A percentile compares a stretch with the other conserved stretches of the same genome.
phyloP scores from a whole-genome alignment of 768 basidiomycete genomes.

The Xerocomellus intermedius region DNA sequence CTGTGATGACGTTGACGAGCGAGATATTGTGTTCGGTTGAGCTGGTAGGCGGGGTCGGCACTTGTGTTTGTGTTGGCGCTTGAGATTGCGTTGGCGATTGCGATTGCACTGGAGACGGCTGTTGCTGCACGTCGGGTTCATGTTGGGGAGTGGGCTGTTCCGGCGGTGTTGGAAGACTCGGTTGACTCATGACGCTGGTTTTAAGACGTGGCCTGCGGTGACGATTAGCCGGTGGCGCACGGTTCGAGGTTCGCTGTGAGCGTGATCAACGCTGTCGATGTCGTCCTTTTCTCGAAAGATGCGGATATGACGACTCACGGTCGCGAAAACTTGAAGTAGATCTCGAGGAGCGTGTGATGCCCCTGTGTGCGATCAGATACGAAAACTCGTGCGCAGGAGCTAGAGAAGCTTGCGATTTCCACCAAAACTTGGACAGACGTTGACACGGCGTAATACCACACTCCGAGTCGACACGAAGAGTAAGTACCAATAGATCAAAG shows the following conservation, averaged over 20 bases:
- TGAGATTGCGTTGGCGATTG: constrained; percentile 11
- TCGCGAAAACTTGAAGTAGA: not conserved
- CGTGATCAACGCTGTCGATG: not conserved
- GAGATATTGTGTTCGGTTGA: constrained; percentile 18
- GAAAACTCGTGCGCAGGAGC: not conserved
- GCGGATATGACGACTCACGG: constrained; percentile 6
- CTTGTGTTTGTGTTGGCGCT: constrained; percentile 5
- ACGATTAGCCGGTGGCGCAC: not conserved
- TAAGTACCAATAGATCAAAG: not conserved
- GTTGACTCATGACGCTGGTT: constrained; percentile 24
- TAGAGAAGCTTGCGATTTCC: not conserved
- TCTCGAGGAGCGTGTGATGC: not conserved
- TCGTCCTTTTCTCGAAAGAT: not conserved
- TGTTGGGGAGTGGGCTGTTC: constrained; percentile 17
- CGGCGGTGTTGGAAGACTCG: constrained; percentile 24
- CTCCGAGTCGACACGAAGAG: not conserved
- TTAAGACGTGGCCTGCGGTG: not conserved
- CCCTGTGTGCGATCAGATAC: not conserved
- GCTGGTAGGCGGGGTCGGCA: not conserved
- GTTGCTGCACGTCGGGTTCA: constrained; percentile 15
- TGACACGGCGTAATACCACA: not conserved
- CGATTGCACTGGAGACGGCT: constrained; percentile 11
- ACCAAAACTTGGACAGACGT: not conserved
- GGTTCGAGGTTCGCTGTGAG: not conserved
- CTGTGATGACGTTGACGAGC: constrained; percentile 41